phyloP scores from a whole-genome alignment of 2,329 filamentous ascomycete species.

The Penicillium sp. region DNA sequence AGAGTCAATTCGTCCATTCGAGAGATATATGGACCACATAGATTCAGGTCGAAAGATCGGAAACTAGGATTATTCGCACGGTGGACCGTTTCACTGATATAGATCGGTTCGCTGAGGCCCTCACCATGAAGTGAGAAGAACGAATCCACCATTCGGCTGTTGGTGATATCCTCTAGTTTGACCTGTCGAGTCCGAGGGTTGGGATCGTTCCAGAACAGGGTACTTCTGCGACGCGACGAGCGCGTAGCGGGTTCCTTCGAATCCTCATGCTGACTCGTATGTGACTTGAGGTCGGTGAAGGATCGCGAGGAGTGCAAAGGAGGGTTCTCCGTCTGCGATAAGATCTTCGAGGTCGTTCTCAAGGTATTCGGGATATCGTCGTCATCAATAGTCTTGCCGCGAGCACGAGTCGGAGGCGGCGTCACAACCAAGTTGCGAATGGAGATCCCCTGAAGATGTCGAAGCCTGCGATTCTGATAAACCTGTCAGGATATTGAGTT shows the following conservation, averaged over 20 bases:
- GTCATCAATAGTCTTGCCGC: conserved; percentile 67
- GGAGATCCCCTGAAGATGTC: conserved; percentile 82
- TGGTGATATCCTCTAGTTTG: conserved; percentile 69
- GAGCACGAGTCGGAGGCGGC: conserved; percentile 49
- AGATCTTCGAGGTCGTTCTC: conserved; percentile 64
- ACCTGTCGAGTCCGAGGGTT: conserved; percentile 63
- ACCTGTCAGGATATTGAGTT: conserved; percentile 13
- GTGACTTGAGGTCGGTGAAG: conserved; percentile 51
- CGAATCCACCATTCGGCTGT: conserved; percentile 71
- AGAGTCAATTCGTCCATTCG: conserved; percentile 63
- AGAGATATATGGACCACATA: conserved; percentile 60
- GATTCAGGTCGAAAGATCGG: conserved; percentile 71
- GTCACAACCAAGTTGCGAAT: conserved; percentile 77
- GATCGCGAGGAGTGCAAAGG: conserved; percentile 57
- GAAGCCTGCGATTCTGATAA: conserved; percentile 73
- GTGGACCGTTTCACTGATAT: conserved; percentile 77
- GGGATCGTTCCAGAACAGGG: conserved; percentile 60
- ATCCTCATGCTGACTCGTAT: conserved; percentile 14
- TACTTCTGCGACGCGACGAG: conserved; percentile 52
- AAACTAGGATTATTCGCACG: conserved; percentile 90
- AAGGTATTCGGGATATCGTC: conserved; percentile 65
- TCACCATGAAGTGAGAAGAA: conserved; percentile 82
- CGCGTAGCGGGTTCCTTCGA: conserved; percentile 20
- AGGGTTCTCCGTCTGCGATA: conserved; percentile 50
- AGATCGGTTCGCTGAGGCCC: conserved; percentile 67